A percentile compares a stretch with the other conserved stretches of the same genome.
Conservation (phyloP, 176 grass and related monocot genomes). For the Oropetium thomaeum region DNA sequence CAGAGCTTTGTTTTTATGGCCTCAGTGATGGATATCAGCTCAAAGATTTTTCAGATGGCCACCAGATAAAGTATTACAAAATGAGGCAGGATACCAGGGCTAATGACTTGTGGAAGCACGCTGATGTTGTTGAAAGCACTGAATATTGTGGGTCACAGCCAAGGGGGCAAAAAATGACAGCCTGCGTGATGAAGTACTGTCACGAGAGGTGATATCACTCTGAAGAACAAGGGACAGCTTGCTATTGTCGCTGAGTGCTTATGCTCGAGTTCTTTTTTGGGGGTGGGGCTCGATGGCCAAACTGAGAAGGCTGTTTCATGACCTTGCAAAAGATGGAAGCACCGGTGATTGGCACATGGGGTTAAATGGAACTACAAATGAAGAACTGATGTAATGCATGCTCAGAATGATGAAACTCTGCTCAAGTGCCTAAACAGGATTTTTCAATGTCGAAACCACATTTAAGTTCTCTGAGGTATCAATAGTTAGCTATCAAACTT, state of each 20-base stretch:
- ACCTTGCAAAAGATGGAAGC: slow-evolving; percentile 18
- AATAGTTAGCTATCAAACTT: too few relatives aligned
- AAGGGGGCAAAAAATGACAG: slow-evolving; percentile 14
- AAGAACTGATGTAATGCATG: slow-evolving; percentile 40
- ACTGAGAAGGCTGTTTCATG: slow-evolving; percentile 31
- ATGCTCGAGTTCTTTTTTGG: slow-evolving; percentile 35
- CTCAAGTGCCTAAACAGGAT: neutral
- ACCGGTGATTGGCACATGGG: slow-evolving; percentile 14
- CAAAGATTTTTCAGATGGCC: slow-evolving; percentile 10
- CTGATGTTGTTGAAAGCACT: slow-evolving; percentile 23
- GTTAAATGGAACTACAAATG: neutral
- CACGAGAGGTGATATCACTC: slow-evolving; percentile 28
- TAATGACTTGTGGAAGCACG: slow-evolving; percentile 19
- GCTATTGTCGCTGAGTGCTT: slow-evolving; percentile 18
- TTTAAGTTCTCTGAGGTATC: neutral
- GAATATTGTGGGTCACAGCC: slow-evolving; percentile 17
- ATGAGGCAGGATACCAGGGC: slow-evolving; percentile 17
- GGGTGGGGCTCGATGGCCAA: slow-evolving; percentile 29
- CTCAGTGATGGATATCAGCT: slow-evolving; percentile 29
- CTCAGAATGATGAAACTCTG: slow-evolving; percentile 49
- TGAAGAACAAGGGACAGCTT: neutral
- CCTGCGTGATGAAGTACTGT: slow-evolving; percentile 22
- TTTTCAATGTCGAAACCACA: neutral
- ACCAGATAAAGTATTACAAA: slow-evolving; percentile 34
- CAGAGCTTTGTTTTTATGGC: slow-evolving; percentile 52